Base-by-base conservation (phyloP, 2,329 filamentous ascomycete genomes). In the Nannizziopsis arthrosporioides region DNA sequence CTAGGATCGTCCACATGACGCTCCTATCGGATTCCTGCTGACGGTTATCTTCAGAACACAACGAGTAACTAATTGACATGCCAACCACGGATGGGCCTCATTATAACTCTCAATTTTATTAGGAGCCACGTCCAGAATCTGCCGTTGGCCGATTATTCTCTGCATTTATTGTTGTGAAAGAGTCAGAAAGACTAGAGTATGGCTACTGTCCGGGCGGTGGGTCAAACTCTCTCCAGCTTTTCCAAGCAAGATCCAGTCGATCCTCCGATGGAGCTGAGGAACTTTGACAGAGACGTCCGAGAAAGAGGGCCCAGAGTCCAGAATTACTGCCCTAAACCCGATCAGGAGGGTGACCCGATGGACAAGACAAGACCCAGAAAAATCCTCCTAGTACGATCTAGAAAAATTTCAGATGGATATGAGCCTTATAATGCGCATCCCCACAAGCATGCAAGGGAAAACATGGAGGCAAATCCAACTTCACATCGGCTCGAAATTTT, bases 211-310 rank as follows among this genome's bases (percentile, higher is more conserved):
- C 34, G 43, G 35, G 15, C 43, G 30, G 42, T 38, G 42, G 34
- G 42, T 45, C 35, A 32, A 45, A 45, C 35, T 45, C 43, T 45
- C 43, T 18, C 42, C 42, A 44, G 35, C 32, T 15, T 7, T 46
- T 31, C 44, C 35, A 40, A 19, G 36, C 11, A 17, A 32, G 17
- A 7, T 2, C 14, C 11, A 40, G 27, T 32, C 43, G 35, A 38
- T 45, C 43, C 38, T 15, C 35, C 38, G 18, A 39, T 18, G 19
- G 32, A 45, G 35, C 35, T 45, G 37, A 45, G 22, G 22, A 38
- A 31, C 12, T 12, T 30, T 30, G 17, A 44, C n/a, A 15, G 11
- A 10, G 32, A 15, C 19, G 5, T 27, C 22, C n/a, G 27, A 42
- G 22, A 19, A 19, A 10, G 38, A 40, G 38, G 22, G 18, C 17